phyloP scores from a whole-genome alignment of 139 green algal genomes.

The Chlorella sp. region DNA sequence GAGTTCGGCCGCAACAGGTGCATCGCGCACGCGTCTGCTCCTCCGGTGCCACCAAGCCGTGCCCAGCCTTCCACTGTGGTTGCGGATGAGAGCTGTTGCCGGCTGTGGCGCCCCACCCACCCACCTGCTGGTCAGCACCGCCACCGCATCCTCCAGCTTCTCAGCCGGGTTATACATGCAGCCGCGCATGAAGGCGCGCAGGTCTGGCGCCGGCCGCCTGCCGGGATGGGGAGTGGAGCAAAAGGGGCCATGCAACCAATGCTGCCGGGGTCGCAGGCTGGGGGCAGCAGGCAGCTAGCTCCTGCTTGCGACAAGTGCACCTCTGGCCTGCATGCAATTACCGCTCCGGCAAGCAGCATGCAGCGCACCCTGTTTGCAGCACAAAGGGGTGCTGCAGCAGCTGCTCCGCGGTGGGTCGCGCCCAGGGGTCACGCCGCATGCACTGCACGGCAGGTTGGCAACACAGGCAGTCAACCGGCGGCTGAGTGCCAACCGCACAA shows the following conservation, averaged over 20 bases:
- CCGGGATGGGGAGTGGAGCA: too few relatives aligned
- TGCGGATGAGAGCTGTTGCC: too few relatives aligned
- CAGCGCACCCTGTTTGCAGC: background rate
- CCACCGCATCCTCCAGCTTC: constrained; percentile 33
- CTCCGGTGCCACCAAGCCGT: too few relatives aligned
- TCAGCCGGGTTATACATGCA: constrained; percentile 38
- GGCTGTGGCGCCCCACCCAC: too few relatives aligned
- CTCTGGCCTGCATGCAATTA: background rate
- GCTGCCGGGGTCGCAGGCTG: background rate
- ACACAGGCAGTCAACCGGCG: too few relatives aligned
- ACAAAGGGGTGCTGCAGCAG: constrained; percentile 83
- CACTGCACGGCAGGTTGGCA: constrained; percentile 38
- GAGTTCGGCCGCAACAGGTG: too few relatives aligned
- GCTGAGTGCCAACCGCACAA: too few relatives aligned
- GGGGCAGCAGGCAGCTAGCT: background rate
- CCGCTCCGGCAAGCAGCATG: background rate
- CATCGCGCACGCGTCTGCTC: too few relatives aligned
- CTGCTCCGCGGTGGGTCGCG: constrained; percentile 66
- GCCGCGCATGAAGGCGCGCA: constrained; percentile 47
- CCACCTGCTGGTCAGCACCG: constrained; percentile 6
- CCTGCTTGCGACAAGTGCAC: background rate
- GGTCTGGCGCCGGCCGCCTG: constrained; percentile 16
- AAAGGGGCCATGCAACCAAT: background rate
- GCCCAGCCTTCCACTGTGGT: too few relatives aligned
- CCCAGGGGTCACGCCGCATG: constrained; percentile 75